phyloP scores from a whole-genome alignment of 257 asterid species.

The Lycium ferocissimum region DNA sequence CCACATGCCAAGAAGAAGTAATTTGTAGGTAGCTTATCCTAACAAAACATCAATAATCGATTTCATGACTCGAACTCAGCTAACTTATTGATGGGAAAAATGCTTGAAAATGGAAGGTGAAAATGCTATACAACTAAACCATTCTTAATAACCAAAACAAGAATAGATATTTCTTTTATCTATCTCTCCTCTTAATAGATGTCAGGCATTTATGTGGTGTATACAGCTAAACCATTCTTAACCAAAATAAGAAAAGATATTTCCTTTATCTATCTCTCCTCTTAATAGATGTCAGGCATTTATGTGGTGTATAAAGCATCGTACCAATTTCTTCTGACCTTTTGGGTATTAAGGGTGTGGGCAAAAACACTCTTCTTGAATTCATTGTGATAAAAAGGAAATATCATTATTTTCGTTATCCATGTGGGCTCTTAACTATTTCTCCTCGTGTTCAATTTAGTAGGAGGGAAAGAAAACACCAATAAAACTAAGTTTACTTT shows the following conservation, averaged over 20 bases:
- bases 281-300: neutral
- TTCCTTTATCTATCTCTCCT: neutral
- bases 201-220: constrained; percentile 31
- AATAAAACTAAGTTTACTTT: neutral
- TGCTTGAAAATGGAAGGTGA: too few species aligned
- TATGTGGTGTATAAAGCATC: constrained; percentile 35
- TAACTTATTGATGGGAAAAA: too few species aligned
- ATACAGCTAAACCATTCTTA: neutral
- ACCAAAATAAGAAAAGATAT: neutral
- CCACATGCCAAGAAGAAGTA: too few species aligned
- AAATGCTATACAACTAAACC: too few species aligned
- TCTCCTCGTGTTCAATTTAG: neutral
- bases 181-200: neutral
- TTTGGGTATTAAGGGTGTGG: neutral
- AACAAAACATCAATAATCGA: too few species aligned
- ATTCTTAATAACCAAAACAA: neutral
- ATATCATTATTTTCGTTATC: neutral
- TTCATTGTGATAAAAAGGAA: neutral
- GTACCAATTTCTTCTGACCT: constrained; percentile 27
- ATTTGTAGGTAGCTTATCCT: too few species aligned
- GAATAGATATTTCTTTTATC: neutral
- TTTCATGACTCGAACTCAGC: too few species aligned
- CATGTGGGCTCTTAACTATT: constrained; percentile 4
- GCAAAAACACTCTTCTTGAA: neutral
- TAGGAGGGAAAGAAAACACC: constrained; percentile 11